Evolutionary conservation across 305 asterid genomes (phyloP).

Genomic region (Fraxinus xanthoxyloides): DNA sequence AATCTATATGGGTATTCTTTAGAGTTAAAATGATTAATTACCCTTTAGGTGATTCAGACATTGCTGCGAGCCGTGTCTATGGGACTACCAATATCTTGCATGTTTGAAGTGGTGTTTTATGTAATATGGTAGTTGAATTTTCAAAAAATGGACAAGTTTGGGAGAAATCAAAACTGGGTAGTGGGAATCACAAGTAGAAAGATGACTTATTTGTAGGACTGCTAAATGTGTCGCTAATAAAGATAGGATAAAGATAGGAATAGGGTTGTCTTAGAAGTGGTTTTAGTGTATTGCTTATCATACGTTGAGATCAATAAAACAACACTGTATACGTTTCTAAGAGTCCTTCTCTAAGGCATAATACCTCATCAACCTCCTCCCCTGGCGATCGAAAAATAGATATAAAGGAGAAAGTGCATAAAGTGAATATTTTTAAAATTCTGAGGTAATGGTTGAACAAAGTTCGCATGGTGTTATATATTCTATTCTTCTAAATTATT

Average conservation of each 20-base stretch:
- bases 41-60: not conserved
- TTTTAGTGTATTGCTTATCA: not conserved
- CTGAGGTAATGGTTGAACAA: not conserved
- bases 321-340: not conserved
- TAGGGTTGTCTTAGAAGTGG: not conserved
- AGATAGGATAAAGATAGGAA: not conserved
- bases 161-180: not conserved
- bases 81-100: not conserved
- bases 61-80: not conserved
- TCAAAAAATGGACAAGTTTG: not conserved
- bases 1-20: not conserved
- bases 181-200: not conserved
- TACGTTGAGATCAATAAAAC: not conserved
- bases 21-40: not conserved
- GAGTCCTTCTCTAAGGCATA: not conserved
- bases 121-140: not conserved
- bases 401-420: not conserved
- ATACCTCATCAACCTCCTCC: not conserved
- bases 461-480: not conserved
- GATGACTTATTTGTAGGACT: not conserved
- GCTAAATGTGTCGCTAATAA: not conserved
- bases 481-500: not conserved
- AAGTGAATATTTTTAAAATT: not conserved
- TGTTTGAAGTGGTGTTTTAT: not conserved
- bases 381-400: not conserved